These are phyloP conservation scores for Kwoniella sp. DNA, from an alignment of 768 basidiomycete genomes.

Conservation along the genomic window DNA sequence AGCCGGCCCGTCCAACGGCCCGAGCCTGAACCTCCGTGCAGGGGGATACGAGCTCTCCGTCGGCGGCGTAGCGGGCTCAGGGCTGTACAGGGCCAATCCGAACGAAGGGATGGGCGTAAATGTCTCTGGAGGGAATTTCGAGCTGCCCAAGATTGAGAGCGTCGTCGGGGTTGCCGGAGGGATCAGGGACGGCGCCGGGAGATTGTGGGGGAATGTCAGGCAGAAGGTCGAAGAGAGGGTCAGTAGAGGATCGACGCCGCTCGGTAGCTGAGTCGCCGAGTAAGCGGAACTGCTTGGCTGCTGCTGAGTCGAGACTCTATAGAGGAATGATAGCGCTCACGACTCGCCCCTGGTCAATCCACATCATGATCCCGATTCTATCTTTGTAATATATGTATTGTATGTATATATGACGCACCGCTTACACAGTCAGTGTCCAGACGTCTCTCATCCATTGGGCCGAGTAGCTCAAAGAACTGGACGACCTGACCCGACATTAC, in stretches of 20 bases:
- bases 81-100: constrained; percentile 79
- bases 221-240: constrained; percentile 66
- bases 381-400: too few relatives aligned
- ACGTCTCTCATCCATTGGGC: too few relatives aligned
- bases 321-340: too few relatives aligned
- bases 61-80: constrained; percentile 81
- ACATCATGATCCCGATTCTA: neutral
- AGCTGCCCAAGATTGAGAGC: constrained; percentile 44
- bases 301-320: too few relatives aligned
- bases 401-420: too few relatives aligned
- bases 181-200: constrained; percentile 83
- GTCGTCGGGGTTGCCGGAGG: constrained; percentile 66
- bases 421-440: too few relatives aligned
- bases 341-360: neutral
- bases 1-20: neutral
- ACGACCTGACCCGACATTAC: too few relatives aligned
- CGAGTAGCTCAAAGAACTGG: too few relatives aligned
- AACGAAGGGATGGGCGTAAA: constrained; percentile 24
- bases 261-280: constrained; percentile 15
- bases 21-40: constrained; percentile 74
- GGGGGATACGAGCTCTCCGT: constrained; percentile 89
- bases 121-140: constrained; percentile 43
- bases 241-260: constrained; percentile 49
- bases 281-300: too few relatives aligned
- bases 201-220: constrained; percentile 83